Base-by-base conservation (phyloP, 176 grass and related monocot genomes). In the Aegilops umbellulata region DNA sequence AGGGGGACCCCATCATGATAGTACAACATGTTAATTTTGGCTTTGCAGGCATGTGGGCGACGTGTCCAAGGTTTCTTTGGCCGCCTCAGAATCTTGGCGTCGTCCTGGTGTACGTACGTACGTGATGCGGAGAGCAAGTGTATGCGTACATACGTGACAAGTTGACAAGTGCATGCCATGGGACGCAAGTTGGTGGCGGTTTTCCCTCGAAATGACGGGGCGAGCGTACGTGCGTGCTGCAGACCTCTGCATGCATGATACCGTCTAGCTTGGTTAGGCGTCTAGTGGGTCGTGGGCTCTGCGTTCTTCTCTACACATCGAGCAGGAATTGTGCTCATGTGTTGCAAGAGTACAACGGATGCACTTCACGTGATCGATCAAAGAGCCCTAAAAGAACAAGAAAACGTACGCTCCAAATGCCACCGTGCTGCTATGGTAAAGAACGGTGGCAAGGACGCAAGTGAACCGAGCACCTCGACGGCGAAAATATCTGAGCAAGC, bases 121-220 rank as follows among this genome's bases (percentile, higher is more conserved):
- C 8, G 22, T 29, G 65, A 8, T 6, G 66, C 14, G 65, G 47
- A 42, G 64, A n/a, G 80, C 32, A 29, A 58, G 55, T 12, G 15
- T 35, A 30, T 42, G 0, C 38, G n/a, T n/a, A n/a, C n/a, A n/a
- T n/a, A 74, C 76, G 22, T 65, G 76, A 41, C 87, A 84, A 76
- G 60, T 36, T 77, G 77, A 60, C 69, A 69, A 42, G 58, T 20
- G 88, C 82, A 58, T 80, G 61, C 13, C 46, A 82, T 72, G 35
- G 60, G 27, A 19, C 25, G 42, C 42, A 65, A 31, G 5, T 39
- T 6, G 20, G 34, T 5, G 20, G 68, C 22, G 13, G 5, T 73
- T 39, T 73, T 22, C 65, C 39, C 11, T 65, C 39, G 75, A 29
- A 62, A 74, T 16, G 87, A 80, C 76, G 49, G 15, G 5, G 42